phyloP scores from a whole-genome alignment of 148 eudicot species.

The Simmondsia chinensis region DNA sequence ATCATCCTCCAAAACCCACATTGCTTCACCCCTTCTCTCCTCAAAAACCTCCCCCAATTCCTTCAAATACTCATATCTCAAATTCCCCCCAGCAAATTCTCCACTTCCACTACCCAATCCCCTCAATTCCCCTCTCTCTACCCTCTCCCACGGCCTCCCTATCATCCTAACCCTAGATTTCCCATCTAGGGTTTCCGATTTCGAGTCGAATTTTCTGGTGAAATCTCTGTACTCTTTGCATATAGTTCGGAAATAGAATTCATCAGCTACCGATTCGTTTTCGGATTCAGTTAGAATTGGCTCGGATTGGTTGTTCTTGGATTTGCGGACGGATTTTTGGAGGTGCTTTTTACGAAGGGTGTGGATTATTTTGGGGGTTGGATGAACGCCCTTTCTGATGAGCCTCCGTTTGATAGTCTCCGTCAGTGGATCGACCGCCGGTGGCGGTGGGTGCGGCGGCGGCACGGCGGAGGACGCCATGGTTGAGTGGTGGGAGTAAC shows the following conservation, averaged over 20 bases:
- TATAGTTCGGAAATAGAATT: slow-evolving; percentile 38
- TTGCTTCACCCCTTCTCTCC: slow-evolving; percentile 40
- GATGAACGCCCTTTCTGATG: slow-evolving; percentile 45
- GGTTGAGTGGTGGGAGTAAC: slow-evolving; percentile 5
- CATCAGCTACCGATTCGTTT: slow-evolving; percentile 29
- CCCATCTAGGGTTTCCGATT: background rate
- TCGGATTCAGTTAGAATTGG: slow-evolving; percentile 24
- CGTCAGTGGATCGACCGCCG: slow-evolving; percentile 17
- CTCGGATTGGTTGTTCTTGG: slow-evolving; percentile 32
- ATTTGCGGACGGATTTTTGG: slow-evolving; percentile 58
- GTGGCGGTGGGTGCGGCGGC: slow-evolving; percentile 24
- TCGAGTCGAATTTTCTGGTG: slow-evolving; percentile 12
- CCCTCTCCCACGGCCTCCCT: slow-evolving; percentile 74
- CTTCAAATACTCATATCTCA: slow-evolving; percentile 53
- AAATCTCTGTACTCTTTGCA: slow-evolving; percentile 52
- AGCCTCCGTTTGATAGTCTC: slow-evolving; percentile 52
- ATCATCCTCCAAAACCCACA: slow-evolving; percentile 72
- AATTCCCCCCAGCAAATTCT: slow-evolving; percentile 24
- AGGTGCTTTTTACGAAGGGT: slow-evolving; percentile 66
- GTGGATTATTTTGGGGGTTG: slow-evolving; percentile 86
- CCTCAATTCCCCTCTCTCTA: slow-evolving; percentile 37
- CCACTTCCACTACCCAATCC: slow-evolving; percentile 26
- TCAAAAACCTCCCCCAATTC: slow-evolving; percentile 64
- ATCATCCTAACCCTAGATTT: slow-evolving; percentile 30
- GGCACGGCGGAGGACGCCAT: slow-evolving; percentile 61